A percentile compares a stretch with the other conserved stretches of the same genome.
Conservation (phyloP, 2,329 filamentous ascomycete species). For the Nemania abortiva region DNA sequence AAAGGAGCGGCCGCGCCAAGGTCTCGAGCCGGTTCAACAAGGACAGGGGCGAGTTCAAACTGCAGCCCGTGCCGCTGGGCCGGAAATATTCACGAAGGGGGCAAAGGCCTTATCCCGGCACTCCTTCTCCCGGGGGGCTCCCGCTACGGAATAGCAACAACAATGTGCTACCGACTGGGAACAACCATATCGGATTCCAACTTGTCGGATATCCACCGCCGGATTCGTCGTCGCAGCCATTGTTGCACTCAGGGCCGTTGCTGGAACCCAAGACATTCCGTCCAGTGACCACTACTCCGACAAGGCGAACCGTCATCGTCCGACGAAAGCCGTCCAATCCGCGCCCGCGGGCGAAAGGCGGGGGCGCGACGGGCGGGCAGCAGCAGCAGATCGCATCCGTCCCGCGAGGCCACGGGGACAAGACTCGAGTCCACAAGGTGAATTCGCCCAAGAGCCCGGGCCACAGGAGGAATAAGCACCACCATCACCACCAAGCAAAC, state of each 20-base stretch:
- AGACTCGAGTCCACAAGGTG: neutral
- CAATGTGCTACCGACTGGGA: neutral
- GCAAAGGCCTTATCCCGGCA: neutral
- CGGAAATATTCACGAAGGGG: conserved; percentile 11
- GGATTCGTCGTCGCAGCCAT: neutral
- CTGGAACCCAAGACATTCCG: conserved; percentile 30
- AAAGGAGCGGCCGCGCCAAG: conserved; percentile 5
- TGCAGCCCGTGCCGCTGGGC: conserved; percentile 42
- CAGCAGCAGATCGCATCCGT: neutral
- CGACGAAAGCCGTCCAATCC: neutral
- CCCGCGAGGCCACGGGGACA: neutral
- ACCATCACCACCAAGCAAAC: neutral
- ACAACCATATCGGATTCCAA: conserved; percentile 41
- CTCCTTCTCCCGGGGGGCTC: neutral
- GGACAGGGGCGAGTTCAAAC: conserved; percentile 37
- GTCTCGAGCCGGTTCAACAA: conserved; percentile 30
- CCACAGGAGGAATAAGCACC: neutral
- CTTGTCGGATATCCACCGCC: conserved; percentile 26
- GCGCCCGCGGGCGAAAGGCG: conserved; percentile 2
- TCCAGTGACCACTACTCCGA: neutral
- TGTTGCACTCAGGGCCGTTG: conserved; percentile 5
- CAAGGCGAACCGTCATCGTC: neutral
- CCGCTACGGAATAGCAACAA: neutral
- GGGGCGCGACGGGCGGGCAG: neutral
- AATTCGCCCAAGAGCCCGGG: conserved; percentile 10